Evolutionary conservation across 495 filamentous ascomycete species (phyloP).

Genomic region (Staphylotrichum tortipilum): DNA sequence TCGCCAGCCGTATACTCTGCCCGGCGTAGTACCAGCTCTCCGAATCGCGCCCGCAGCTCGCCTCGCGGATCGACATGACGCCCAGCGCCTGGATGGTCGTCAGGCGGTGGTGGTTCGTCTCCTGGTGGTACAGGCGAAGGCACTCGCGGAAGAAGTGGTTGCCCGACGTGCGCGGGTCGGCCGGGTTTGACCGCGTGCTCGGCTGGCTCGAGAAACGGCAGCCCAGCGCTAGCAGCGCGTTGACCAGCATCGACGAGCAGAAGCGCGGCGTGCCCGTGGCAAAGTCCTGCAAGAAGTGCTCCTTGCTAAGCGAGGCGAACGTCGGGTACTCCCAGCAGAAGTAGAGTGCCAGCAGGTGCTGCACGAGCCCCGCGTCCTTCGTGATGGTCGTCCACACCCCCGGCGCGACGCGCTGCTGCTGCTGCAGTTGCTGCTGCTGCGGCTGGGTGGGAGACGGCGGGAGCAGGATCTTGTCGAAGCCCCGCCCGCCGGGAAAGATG

Average conservation of each 20-base stretch:
- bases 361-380: slow-evolving; percentile 45
- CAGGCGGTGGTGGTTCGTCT: slow-evolving; percentile 49
- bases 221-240: slow-evolving; percentile 62
- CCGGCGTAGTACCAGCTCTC: slow-evolving; percentile 60
- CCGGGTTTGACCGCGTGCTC: slow-evolving; percentile 51
- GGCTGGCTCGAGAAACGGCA: slow-evolving; percentile 65
- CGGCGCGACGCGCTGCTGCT: slow-evolving; percentile 31
- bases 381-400: slow-evolving; percentile 56
- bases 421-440: too few relatives aligned
- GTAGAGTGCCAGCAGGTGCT: slow-evolving; percentile 60
- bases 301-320: slow-evolving; percentile 61
- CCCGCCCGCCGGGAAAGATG: too few relatives aligned
- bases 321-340: slow-evolving; percentile 79
- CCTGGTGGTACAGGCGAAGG: slow-evolving; percentile 48
- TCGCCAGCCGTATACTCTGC: slow-evolving; percentile 54
- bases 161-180: slow-evolving; percentile 56
- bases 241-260: slow-evolving; percentile 67
- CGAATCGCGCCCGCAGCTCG: slow-evolving; percentile 55
- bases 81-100: slow-evolving; percentile 74
- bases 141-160: slow-evolving; percentile 66
- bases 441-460: slow-evolving; percentile 23
- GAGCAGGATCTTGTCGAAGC: slow-evolving; percentile 31
- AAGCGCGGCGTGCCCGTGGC: slow-evolving; percentile 45
- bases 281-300: slow-evolving; percentile 63
- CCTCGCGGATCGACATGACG: slow-evolving; percentile 63